Evolutionary conservation across 2,329 filamentous ascomycete species (phyloP).

Genomic region (Hypoxylon rubiginosum): DNA sequence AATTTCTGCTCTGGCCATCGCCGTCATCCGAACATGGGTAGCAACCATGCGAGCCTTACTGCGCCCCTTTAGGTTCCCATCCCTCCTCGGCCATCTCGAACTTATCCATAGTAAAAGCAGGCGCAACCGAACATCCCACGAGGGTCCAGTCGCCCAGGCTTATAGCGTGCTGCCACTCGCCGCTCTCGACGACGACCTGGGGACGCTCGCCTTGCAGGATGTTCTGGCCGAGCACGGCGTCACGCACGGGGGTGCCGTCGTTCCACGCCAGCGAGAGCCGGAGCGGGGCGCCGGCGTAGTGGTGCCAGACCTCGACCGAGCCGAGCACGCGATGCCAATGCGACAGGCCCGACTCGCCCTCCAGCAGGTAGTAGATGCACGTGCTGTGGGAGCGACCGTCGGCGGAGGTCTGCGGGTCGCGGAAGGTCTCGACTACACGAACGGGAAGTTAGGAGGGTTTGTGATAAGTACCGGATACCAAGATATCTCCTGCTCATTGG

Average conservation of each 20-base stretch:
- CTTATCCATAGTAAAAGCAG: conserved; percentile 46
- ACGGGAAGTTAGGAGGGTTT: too few relatives aligned
- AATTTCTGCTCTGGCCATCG: neutral
- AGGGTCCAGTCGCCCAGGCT: conserved; percentile 63
- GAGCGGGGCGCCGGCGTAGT: conserved; percentile 66
- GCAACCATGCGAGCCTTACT: neutral
- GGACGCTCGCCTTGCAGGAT: conserved; percentile 57
- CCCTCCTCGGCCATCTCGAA: conserved; percentile 48
- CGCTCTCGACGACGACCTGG: conserved; percentile 57
- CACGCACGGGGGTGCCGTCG: conserved; percentile 56
- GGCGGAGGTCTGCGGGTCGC: conserved; percentile 51
- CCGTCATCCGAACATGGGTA: neutral
- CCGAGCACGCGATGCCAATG: conserved; percentile 64
- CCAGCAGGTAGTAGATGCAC: conserved; percentile 66
- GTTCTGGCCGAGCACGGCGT: conserved; percentile 57
- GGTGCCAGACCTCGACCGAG: conserved; percentile 65
- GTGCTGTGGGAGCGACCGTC: conserved; percentile 59
- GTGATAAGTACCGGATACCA: neutral
- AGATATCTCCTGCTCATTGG: neutral
- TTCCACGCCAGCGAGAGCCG: conserved; percentile 59
- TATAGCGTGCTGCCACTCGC: conserved; percentile 62
- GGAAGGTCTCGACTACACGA: conserved; percentile 58
- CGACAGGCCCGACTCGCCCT: conserved; percentile 58
- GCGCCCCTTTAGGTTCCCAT: conserved; percentile 42
- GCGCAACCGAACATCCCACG: conserved; percentile 54